Base-by-base conservation (phyloP, 441 rosid genomes). In the Croton setiger region DNA sequence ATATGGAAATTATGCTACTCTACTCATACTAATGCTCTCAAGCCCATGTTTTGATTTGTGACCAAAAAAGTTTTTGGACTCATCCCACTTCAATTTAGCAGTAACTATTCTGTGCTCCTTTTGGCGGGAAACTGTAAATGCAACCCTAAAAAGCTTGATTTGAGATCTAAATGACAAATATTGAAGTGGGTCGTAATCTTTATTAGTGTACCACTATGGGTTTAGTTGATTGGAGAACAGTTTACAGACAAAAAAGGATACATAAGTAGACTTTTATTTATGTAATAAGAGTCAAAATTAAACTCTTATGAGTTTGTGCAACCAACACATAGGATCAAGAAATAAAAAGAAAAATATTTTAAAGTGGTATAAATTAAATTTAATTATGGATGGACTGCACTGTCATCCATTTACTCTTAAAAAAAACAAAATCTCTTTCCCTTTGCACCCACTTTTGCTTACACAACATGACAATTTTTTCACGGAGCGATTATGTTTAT, bases 381-480 rank as follows among this genome's bases (percentile, higher is more conserved):
- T 69, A 76, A 80, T 73, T 72, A 83, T 67, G 80, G 7, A 83
- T 72, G 81, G 87, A 77, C 91, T 85, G 5, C 43, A 39, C 43
- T 39, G 89, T 79, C 87, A 84, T 82, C 87, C 91, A 85, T 87
- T 84, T 75, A 70, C 79, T 75, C 75, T 64, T 56, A 56, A n/a
- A 69, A 47, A 48, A 63, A 75, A 73, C 70, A 72, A 67, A 71
- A 79, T 23, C 66, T 60, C 71, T 53, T 76, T 83, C 71, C 49
- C 74, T 76, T 67, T 86, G 89, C 88, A 72, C 80, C 85, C 82
- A 74, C 88, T 90, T 88, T 86, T 66, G 86, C 83, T 69, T 76
- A 80, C 96, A 88, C 59, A 80, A 88, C 83, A 79, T 83, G 88
- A 88, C 87, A 84, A 80, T 70, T 84, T 85, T 73, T 85, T 80